These are phyloP conservation scores for Rhizopus arrhizus DNA, from an alignment of 371 early-diverging fungal genomes.

Conservation along the genomic window DNA sequence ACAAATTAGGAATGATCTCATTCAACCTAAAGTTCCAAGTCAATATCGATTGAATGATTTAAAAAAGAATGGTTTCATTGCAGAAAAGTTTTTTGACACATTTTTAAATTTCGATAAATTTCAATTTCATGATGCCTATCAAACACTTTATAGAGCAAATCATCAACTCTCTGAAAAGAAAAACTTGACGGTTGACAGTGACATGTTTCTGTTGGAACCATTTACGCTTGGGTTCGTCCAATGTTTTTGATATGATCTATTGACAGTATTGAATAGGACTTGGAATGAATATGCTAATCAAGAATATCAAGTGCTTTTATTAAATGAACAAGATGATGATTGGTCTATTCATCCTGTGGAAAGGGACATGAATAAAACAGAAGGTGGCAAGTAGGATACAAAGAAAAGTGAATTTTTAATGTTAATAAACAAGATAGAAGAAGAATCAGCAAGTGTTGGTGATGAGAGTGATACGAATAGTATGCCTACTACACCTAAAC, in stretches of 20 bases:
- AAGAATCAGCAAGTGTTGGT: constrained; percentile 12
- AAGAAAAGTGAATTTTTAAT: background rate
- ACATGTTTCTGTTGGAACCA: background rate
- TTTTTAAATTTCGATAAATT: constrained; percentile 50
- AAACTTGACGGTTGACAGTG: background rate
- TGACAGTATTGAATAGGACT: background rate
- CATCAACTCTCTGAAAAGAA: constrained; percentile 27
- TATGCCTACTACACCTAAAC: constrained; percentile 13
- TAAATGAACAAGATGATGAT: constrained; percentile 16
- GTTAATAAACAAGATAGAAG: background rate
- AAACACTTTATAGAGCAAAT: constrained; percentile 39
- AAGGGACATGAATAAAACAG: constrained; percentile 1
- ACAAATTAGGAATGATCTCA: constrained; percentile 44
- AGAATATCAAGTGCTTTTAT: constrained; percentile 21
- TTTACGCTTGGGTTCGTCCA: constrained; percentile 4
- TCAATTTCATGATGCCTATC: constrained; percentile 49
- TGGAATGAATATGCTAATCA: constrained; percentile 30
- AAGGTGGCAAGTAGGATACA: background rate
- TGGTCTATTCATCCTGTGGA: constrained; percentile 2
- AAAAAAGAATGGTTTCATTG: constrained; percentile 45
- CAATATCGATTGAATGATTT: constrained; percentile 45
- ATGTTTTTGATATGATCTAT: background rate
- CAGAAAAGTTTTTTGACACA: constrained; percentile 55
- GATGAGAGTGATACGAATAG: constrained; percentile 14
- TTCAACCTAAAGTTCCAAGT: constrained; percentile 41